These are phyloP conservation scores for Filosporella fistucella DNA, from an alignment of 495 filamentous ascomycete species.

Conservation along the genomic window DNA sequence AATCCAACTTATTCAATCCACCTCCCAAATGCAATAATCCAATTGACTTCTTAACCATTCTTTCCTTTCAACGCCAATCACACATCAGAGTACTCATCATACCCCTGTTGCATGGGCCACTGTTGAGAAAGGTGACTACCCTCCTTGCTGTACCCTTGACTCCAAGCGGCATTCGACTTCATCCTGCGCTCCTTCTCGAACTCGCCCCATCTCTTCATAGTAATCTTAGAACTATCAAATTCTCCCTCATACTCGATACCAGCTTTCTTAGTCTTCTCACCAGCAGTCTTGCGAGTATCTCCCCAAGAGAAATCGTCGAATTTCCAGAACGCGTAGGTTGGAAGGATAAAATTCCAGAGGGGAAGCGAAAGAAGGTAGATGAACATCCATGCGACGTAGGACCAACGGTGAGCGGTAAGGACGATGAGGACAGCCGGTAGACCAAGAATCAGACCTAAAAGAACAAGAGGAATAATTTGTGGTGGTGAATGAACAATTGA, in stretches of 20 bases:
- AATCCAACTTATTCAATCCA: conserved; percentile 2
- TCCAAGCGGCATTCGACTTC: conserved; percentile 17
- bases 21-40: conserved; percentile 15
- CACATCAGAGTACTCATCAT: conserved; percentile 22
- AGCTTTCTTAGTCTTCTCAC: conserved; percentile 74
- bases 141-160: conserved; percentile 15
- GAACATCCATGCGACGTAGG: conserved; percentile 94
- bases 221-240: conserved; percentile 96
- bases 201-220: conserved; percentile 96
- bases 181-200: conserved; percentile 66
- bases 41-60: not conserved
- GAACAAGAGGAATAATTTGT: conserved; percentile 89
- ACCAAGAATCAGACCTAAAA: conserved; percentile 89
- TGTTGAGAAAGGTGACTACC: conserved; percentile 2
- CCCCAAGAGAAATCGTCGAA: conserved; percentile 99
- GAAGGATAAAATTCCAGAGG: conserved; percentile 96
- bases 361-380: conserved; percentile 93
- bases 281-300: conserved; percentile 92
- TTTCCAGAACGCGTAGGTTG: conserved; percentile 96
- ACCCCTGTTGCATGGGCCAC: conserved; percentile 13
- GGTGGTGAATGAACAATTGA: conserved; percentile 78
- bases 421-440: conserved; percentile 91
- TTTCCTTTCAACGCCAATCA: not conserved
- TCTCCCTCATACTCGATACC: conserved; percentile 89
- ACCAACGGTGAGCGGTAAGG: conserved; percentile 89